Percentiles rank a stretch among this genome's conserved stretches.
These are phyloP conservation scores for Venturia nashicola DNA, from an alignment of 2,329 filamentous ascomycete species.

Conservation along the genomic window DNA sequence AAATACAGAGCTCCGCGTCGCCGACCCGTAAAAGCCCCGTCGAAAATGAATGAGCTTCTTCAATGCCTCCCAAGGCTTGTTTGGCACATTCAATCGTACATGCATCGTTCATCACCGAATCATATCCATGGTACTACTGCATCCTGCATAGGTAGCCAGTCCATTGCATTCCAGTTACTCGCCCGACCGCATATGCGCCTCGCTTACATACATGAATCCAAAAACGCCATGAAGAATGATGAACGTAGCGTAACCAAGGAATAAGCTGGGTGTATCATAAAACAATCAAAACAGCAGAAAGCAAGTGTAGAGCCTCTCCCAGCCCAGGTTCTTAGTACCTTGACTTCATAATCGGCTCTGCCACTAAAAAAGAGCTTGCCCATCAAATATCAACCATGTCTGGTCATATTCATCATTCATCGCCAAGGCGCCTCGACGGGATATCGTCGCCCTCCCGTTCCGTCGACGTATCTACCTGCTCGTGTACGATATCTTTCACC, in stretches of 20 bases:
- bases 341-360: background rate
- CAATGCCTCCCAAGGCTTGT: too few species aligned
- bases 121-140: background rate
- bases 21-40: too few species aligned
- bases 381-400: background rate
- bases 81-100: too few species aligned
- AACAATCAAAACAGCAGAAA: background rate
- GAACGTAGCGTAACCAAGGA: background rate
- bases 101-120: background rate
- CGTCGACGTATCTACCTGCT: conserved; percentile 36
- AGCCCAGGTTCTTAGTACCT: background rate
- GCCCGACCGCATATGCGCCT: background rate
- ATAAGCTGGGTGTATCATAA: conserved; percentile 3
- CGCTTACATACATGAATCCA: background rate
- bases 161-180: background rate
- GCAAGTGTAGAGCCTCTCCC: background rate
- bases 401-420: background rate
- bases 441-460: conserved; percentile 12
- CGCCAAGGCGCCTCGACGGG: conserved; percentile 10
- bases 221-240: background rate
- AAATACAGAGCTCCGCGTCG: background rate
- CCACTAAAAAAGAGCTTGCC: background rate
- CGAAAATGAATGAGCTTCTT: too few species aligned
- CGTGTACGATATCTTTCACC: conserved; percentile 26
- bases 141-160: background rate